Conservation (phyloP, 371 early-diverging fungal species). For the Haplosporangium sp. region DNA sequence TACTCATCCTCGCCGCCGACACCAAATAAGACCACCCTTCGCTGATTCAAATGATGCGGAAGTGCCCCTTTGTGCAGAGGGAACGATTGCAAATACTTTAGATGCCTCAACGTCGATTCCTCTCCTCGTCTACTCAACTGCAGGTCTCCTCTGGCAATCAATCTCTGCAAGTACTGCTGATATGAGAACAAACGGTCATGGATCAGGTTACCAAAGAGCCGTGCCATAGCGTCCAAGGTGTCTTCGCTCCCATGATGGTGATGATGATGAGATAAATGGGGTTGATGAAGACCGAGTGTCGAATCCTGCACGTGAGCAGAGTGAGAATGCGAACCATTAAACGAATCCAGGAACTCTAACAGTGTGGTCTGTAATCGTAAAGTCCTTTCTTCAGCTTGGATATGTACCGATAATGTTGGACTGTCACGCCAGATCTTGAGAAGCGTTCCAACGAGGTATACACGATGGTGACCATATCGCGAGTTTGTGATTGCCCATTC, state of each 20-base stretch:
- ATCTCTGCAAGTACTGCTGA: slow-evolving; percentile 66
- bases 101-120: slow-evolving; percentile 60
- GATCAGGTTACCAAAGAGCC: slow-evolving; percentile 70
- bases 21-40: slow-evolving; percentile 63
- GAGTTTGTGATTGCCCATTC: slow-evolving; percentile 69
- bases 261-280: slow-evolving; percentile 7
- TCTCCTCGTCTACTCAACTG: slow-evolving; percentile 57
- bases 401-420: slow-evolving; percentile 31
- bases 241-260: slow-evolving; percentile 36
- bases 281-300: slow-evolving; percentile 15
- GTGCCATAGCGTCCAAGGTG: slow-evolving; percentile 36
- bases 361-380: slow-evolving; percentile 29
- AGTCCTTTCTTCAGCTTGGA: slow-evolving; percentile 33
- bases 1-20: slow-evolving; percentile 52
- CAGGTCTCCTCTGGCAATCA: slow-evolving; percentile 76
- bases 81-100: slow-evolving; percentile 66
- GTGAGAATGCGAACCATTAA: slow-evolving; percentile 32
- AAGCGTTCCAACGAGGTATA: slow-evolving; percentile 66
- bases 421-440: slow-evolving; percentile 63
- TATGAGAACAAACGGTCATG: slow-evolving; percentile 69
- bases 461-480: slow-evolving; percentile 68
- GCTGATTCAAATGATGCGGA: slow-evolving; percentile 64
- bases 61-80: slow-evolving; percentile 55
- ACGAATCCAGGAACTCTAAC: slow-evolving; percentile 42
- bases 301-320: slow-evolving; percentile 8